Conservation (phyloP, 768 basidiomycete genomes). For the Agrocybe pediades region DNA sequence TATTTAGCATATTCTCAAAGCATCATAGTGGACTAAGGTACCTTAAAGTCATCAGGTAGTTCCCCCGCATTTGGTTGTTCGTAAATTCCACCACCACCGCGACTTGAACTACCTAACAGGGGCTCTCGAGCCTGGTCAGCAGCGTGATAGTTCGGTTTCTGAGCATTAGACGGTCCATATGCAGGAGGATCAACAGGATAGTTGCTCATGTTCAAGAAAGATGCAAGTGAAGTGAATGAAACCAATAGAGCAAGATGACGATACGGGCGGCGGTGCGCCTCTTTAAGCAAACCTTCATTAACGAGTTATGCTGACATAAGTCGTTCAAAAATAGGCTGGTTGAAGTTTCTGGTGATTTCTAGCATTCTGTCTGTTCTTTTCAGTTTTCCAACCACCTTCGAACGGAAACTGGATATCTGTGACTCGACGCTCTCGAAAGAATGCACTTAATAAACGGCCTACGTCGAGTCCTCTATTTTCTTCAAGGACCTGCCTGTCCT, state of each 20-base stretch:
- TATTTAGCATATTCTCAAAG: not conserved
- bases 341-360: too few species aligned
- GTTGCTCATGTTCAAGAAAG: constrained; percentile 51
- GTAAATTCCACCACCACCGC: constrained; percentile 55
- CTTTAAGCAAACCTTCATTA: too few species aligned
- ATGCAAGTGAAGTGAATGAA: constrained; percentile 12
- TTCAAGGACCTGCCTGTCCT: not conserved
- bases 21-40: constrained; percentile 27
- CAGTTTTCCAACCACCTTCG: too few species aligned
- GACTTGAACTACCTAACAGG: constrained; percentile 54
- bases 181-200: constrained; percentile 66
- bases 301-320: too few species aligned
- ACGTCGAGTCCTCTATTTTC: not conserved
- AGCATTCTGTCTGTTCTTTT: too few species aligned
- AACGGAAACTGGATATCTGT: too few species aligned
- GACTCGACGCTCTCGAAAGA: too few species aligned
- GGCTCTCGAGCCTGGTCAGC: constrained; percentile 46
- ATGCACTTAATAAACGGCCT: too few species aligned
- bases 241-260: not conserved
- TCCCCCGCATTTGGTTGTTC: constrained; percentile 77
- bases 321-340: too few species aligned
- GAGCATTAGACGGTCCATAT: constrained; percentile 47
- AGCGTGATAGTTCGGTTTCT: constrained; percentile 30
- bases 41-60: constrained; percentile 94
- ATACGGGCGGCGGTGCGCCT: not conserved